These are phyloP conservation scores for Gaeumannomyces sp. DNA, from an alignment of 2,329 filamentous ascomycete species.

Conservation along the genomic window DNA sequence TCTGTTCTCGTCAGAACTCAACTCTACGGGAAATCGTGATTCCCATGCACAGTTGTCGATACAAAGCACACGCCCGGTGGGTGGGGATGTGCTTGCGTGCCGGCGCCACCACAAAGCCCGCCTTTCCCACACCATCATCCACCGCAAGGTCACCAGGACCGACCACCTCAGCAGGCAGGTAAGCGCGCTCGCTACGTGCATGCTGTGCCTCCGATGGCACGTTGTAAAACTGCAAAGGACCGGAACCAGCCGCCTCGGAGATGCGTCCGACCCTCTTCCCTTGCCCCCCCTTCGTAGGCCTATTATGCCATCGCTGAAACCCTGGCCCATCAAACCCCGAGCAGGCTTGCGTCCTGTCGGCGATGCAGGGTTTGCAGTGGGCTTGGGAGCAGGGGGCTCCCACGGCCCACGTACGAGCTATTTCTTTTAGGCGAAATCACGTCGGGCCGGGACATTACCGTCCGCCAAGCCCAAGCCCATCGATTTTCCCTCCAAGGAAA, in stretches of 20 bases:
- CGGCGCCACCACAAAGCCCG: neutral
- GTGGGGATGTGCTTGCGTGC: neutral
- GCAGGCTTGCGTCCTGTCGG: neutral
- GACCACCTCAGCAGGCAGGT: neutral
- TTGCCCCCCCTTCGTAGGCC: neutral
- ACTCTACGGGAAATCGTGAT: neutral
- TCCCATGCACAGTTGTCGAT: neutral
- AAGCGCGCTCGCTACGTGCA: neutral
- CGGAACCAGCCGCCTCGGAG: conserved; percentile 1
- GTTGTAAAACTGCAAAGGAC: neutral
- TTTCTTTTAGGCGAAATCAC: neutral
- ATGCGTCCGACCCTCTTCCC: neutral
- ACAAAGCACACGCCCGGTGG: neutral
- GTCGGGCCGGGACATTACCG: neutral
- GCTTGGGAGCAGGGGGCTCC: neutral
- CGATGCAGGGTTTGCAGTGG: neutral
- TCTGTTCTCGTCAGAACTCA: neutral
- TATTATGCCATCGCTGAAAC: neutral
- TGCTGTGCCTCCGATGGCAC: neutral
- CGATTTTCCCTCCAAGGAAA: neutral
- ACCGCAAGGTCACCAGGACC: neutral
- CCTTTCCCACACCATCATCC: neutral
- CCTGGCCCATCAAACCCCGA: conserved; percentile 1
- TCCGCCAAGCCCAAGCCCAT: neutral
- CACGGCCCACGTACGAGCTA: neutral